Evolutionary conservation across 345 rosid genomes (phyloP).

Genomic region (Arabidopsis suecica): DNA sequence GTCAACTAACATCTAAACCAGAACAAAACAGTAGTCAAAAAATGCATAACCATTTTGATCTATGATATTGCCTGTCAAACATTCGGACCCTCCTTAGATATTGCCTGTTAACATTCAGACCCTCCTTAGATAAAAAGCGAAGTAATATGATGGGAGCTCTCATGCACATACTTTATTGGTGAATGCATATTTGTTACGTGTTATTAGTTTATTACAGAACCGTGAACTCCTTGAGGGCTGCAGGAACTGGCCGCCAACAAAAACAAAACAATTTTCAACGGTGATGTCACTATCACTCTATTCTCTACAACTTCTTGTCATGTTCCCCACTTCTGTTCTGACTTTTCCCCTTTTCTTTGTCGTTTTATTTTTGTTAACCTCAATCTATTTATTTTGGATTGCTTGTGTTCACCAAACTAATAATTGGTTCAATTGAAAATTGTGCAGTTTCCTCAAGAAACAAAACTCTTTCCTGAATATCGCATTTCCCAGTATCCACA

Average conservation of each 20-base stretch:
- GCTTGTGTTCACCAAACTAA: slow-evolving; percentile 37
- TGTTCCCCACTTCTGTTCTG: slow-evolving; percentile 46
- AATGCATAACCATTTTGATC: slow-evolving; percentile 14
- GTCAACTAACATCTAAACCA: slow-evolving; percentile 30
- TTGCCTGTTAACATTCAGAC: background rate
- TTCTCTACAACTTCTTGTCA: slow-evolving; percentile 39
- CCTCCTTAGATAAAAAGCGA: slow-evolving; percentile 21
- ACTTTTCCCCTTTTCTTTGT: slow-evolving; percentile 28
- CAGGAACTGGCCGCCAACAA: slow-evolving; percentile 36
- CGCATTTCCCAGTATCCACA: slow-evolving; percentile 15
- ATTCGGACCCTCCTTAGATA: slow-evolving; percentile 17
- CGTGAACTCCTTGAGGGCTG: slow-evolving; percentile 29
- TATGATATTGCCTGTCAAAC: background rate
- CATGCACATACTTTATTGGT: background rate
- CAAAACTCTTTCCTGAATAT: slow-evolving; percentile 29
- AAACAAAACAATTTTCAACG: slow-evolving; percentile 26
- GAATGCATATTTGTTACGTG: slow-evolving; percentile 32
- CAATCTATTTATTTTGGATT: slow-evolving; percentile 1
- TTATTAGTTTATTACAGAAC: slow-evolving; percentile 33
- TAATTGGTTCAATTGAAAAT: slow-evolving; percentile 32
- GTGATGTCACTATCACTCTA: slow-evolving; percentile 39
- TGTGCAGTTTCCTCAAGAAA: slow-evolving; percentile 39
- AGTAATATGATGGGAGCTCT: slow-evolving; percentile 30
- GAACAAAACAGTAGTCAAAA: slow-evolving; percentile 39
- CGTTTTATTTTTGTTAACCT: slow-evolving; percentile 16